Conservation (phyloP, 2,329 filamentous ascomycete species). For the Trichophyton mentagrophytes region DNA sequence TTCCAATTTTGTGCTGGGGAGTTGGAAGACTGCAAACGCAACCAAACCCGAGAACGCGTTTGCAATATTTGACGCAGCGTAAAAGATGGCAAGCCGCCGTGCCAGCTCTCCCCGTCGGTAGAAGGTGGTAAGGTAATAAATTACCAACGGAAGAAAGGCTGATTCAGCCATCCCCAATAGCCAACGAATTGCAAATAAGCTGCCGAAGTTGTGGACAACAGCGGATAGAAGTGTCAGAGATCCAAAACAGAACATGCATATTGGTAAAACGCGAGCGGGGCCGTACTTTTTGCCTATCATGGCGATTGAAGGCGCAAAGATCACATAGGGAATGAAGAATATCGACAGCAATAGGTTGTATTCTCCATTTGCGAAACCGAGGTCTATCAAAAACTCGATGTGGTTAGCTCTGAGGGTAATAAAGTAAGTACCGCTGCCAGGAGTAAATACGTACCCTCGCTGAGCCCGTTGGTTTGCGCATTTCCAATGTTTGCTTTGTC, state of each 20-base stretch:
- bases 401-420: not conserved
- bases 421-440: not conserved
- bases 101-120: constrained; percentile 61
- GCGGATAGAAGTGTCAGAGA: constrained; percentile 49
- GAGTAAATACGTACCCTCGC: constrained; percentile 19
- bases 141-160: constrained; percentile 58
- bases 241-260: constrained; percentile 58
- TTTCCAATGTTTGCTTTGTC: constrained; percentile 44
- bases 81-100: constrained; percentile 58
- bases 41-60: constrained; percentile 51
- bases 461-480: constrained; percentile 44
- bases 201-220: constrained; percentile 47
- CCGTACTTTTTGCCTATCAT: constrained; percentile 59
- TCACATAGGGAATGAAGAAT: constrained; percentile 63
- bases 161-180: constrained; percentile 57
- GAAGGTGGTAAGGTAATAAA: constrained; percentile 53
- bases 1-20: constrained; percentile 36
- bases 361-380: constrained; percentile 49
- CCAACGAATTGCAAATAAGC: constrained; percentile 55
- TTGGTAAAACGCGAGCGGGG: constrained; percentile 49
- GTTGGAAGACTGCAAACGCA: constrained; percentile 50
- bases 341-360: constrained; percentile 59
- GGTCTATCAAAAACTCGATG: constrained; percentile 18
- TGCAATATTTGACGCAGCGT: constrained; percentile 62
- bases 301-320: constrained; percentile 53